Percentiles rank a stretch among this genome's conserved stretches.
These are phyloP conservation scores for Spatholobus suberectus DNA, from an alignment of 306 rosid genomes.

Conservation along the genomic window DNA sequence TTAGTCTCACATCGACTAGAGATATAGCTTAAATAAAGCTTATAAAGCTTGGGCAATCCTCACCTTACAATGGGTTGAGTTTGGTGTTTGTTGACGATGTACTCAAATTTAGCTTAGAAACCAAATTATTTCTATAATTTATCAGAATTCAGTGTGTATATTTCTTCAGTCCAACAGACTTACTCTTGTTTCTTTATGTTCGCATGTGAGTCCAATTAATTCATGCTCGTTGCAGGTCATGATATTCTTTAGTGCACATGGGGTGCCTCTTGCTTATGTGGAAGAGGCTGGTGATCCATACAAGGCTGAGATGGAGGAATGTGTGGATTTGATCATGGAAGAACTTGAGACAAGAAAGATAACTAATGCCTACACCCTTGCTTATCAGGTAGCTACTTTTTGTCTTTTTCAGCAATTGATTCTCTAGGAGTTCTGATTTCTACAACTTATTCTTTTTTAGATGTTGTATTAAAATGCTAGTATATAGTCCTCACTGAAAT, in stretches of 20 bases:
- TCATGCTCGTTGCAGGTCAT: conserved; percentile 57
- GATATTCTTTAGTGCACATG: conserved; percentile 90
- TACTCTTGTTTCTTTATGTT: conserved; percentile 3
- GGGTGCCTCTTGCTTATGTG: conserved; percentile 91
- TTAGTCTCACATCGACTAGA: too few species aligned
- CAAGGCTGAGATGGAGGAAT: conserved; percentile 95
- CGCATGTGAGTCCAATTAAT: not conserved
- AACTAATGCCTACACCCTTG: conserved; percentile 71
- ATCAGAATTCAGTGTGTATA: not conserved
- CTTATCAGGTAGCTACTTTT: conserved; percentile 70
- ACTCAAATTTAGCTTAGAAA: not conserved
- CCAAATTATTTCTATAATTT: not conserved
- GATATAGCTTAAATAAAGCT: too few species aligned
- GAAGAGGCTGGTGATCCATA: conserved; percentile 96
- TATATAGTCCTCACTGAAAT: not conserved
- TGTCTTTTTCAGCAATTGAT: not conserved
- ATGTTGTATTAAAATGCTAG: not conserved
- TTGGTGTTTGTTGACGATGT: not conserved
- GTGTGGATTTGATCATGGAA: conserved; percentile 86
- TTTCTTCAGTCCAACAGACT: not conserved
- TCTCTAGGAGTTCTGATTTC: not conserved
- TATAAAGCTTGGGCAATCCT: too few species aligned
- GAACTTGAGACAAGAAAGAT: conserved; percentile 77
- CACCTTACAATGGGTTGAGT: too few species aligned
- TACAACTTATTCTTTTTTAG: not conserved